Base-by-base conservation (phyloP, 371 early-diverging fungal genomes). In the Lichtheimia ornata region DNA sequence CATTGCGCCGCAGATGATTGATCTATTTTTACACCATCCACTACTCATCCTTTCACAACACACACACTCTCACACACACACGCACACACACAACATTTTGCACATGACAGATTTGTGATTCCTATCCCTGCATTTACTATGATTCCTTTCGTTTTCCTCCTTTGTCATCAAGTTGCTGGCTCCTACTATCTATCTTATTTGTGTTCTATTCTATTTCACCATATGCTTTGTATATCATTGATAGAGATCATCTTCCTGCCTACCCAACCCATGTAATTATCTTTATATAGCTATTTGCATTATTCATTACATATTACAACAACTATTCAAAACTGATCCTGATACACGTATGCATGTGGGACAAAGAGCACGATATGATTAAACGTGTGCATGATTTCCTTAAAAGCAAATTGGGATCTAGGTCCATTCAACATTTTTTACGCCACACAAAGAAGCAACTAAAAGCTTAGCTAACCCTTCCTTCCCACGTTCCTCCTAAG, bases 1-100 rank as follows among this genome's bases (percentile, higher is more conserved):
- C 45, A 17, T 28, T 56, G 44, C 57, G 57, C 6, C 44, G 57
- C 41, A 43, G 57, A 56, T 56, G 24, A 56, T 42, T 13, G 28
- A 53, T 53, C 54, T 25, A 25, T 30, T 53, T n/a, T n/a, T n/a
- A 53, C 54, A 43, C 18, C 22, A 47, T 47, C 18, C 1, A 22
- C 47, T 17, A 47, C 5, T 17, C 22, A 47, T 47, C 22, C 22
- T n/a, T 11, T 47, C 13, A 1, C n/a, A n/a, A 14, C 14, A 45
- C 45, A 45, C 45, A 7, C 47, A 5, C 47, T 5, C 3, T 17
- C n/a, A n/a, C n/a, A n/a, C n/a, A n/a, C n/a, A n/a, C n/a, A n/a
- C 45, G 4, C 18, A 7, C 47, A 17, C 47, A 47, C 18, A 47
- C 45, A 45, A 28, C 28, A 28, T 28, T 28, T 28, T 28, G 7